A percentile compares a stretch with the other conserved stretches of the same genome.
Evolutionary conservation across 2,329 filamentous ascomycete species (phyloP).

Genomic region (Sporothrix inflata): DNA sequence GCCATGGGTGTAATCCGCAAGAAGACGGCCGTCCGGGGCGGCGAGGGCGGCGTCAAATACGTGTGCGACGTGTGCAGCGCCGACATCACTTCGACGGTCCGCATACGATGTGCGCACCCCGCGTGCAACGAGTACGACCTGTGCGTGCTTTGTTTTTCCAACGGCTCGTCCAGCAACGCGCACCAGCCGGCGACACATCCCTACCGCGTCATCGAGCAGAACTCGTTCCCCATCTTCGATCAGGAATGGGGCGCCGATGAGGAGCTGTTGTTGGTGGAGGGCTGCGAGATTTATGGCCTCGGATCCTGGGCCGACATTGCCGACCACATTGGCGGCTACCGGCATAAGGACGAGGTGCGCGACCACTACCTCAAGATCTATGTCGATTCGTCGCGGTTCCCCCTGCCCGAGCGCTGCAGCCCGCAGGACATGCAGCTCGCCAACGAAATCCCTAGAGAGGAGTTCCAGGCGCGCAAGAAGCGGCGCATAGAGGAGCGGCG

Average conservation of each 20-base stretch:
- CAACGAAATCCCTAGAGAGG: slow-evolving; percentile 80
- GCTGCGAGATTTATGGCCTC: slow-evolving; percentile 92
- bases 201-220: slow-evolving; percentile 95
- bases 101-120: slow-evolving; percentile 85
- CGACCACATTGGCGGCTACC: slow-evolving; percentile 94
- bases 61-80: slow-evolving; percentile 96
- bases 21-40: slow-evolving; percentile 84
- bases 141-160: slow-evolving; percentile 91
- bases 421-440: slow-evolving; percentile 79
- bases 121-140: slow-evolving; percentile 93
- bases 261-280: slow-evolving; percentile 89
- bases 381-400: slow-evolving; percentile 80
- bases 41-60: slow-evolving; percentile 89
- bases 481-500: slow-evolving; percentile 88
- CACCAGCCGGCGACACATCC: slow-evolving; percentile 87
- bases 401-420: slow-evolving; percentile 82
- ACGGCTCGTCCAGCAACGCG: slow-evolving; percentile 76
- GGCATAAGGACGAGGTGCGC: slow-evolving; percentile 91
- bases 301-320: slow-evolving; percentile 98
- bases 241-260: slow-evolving; percentile 97
- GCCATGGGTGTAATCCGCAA: slow-evolving; percentile 93
- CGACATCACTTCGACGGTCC: slow-evolving; percentile 97
- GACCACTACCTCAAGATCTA: slow-evolving; percentile 93
- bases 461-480: slow-evolving; percentile 93
- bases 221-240: slow-evolving; percentile 95